Evolutionary conservation across 345 rosid species (phyloP).

Genomic region (Erysimum cheiranthoides): DNA sequence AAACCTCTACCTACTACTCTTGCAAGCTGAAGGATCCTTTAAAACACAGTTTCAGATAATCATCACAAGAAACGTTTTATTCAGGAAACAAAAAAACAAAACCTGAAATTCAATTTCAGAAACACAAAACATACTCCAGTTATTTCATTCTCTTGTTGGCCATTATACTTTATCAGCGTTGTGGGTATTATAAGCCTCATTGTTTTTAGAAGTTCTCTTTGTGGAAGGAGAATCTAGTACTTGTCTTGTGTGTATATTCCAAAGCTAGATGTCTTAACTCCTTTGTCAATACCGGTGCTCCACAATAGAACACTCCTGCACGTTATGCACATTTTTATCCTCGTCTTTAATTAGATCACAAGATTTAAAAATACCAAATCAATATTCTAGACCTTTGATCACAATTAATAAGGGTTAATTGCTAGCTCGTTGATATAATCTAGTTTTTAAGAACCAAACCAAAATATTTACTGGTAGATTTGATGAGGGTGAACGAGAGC

Average conservation of each 20-base stretch:
- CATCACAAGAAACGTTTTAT: background rate
- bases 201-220: constrained; percentile 70
- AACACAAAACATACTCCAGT: constrained; percentile 9
- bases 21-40: too few species aligned
- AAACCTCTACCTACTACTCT: too few species aligned
- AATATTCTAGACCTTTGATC: background rate
- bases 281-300: constrained; percentile 60
- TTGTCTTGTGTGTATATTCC: constrained; percentile 73
- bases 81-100: background rate
- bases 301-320: constrained; percentile 87
- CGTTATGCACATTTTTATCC: background rate
- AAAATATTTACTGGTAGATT: background rate
- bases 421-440: background rate
- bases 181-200: constrained; percentile 17
- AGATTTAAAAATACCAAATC: background rate
- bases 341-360: background rate
- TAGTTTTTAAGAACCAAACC: background rate
- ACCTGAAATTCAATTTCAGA: background rate
- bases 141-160: background rate
- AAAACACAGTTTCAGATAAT: background rate
- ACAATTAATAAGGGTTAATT: background rate
- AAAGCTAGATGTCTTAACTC: constrained; percentile 63
- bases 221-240: constrained; percentile 74
- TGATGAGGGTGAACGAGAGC: constrained; percentile 27
- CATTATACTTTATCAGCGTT: constrained; percentile 17